Percentiles rank a stretch among this genome's conserved stretches.
Evolutionary conservation across 305 asterid species (phyloP).

Genomic region (Vinca major): DNA sequence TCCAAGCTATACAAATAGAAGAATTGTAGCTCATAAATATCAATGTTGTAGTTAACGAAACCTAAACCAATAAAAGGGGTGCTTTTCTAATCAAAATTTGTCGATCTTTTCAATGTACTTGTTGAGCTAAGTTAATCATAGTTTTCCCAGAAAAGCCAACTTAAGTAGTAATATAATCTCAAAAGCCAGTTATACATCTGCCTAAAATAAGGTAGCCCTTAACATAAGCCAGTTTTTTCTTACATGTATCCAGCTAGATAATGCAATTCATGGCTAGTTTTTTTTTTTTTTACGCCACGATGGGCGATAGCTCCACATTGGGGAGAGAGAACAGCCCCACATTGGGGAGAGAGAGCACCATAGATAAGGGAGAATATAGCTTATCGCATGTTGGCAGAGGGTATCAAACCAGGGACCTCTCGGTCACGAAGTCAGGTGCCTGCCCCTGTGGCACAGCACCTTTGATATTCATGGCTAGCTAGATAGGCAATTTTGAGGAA

Average conservation of each 20-base stretch:
- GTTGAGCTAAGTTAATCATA: constrained; percentile 10
- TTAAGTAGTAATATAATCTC: neutral
- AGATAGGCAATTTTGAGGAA: neutral
- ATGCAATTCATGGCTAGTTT: too few species aligned
- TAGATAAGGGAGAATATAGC: too few species aligned
- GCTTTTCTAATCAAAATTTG: constrained; percentile 13
- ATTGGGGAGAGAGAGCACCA: too few species aligned
- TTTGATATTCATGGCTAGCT: too few species aligned
- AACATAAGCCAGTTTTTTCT: neutral
- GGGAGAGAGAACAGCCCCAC: too few species aligned
- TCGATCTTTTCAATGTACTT: constrained; percentile 36
- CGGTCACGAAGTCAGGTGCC: too few species aligned
- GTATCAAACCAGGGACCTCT: too few species aligned
- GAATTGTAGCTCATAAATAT: constrained; percentile 12
- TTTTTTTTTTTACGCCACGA: too few species aligned
- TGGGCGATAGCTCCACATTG: too few species aligned
- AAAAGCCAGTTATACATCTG: neutral
- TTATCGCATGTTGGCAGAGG: too few species aligned
- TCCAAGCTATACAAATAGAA: neutral
- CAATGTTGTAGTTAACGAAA: constrained; percentile 20
- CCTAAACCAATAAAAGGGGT: constrained; percentile 15
- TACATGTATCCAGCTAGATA: too few species aligned
- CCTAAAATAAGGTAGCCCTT: neutral
- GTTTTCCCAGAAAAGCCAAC: constrained; percentile 6
- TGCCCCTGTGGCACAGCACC: too few species aligned